A percentile compares a stretch with the other conserved stretches of the same genome.
phyloP scores from a whole-genome alignment of 2,329 filamentous ascomycete species.

The Fonsecaea erecta region DNA sequence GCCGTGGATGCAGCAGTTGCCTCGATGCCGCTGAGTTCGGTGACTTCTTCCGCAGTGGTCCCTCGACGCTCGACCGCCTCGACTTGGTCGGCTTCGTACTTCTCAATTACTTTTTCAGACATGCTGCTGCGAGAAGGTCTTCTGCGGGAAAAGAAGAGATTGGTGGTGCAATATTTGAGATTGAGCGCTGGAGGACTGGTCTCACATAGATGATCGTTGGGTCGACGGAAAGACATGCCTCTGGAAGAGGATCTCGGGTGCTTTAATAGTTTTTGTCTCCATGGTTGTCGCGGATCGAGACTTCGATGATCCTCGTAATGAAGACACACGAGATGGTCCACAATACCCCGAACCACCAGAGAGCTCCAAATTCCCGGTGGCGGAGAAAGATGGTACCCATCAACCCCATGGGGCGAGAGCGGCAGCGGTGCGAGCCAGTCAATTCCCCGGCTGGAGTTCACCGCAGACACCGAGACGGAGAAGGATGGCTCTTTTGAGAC shows the following conservation, averaged over 20 bases:
- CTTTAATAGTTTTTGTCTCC: neutral
- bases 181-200: neutral
- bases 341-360: neutral
- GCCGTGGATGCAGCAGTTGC: slow-evolving; percentile 50
- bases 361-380: neutral
- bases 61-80: slow-evolving; percentile 31
- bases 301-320: neutral
- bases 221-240: neutral
- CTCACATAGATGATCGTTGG: neutral
- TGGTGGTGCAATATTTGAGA: neutral
- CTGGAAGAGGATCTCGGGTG: neutral
- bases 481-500: slow-evolving; percentile 8
- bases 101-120: slow-evolving; percentile 27
- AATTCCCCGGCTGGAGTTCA: neutral
- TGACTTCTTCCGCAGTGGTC: slow-evolving; percentile 7
- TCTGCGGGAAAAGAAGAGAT: neutral
- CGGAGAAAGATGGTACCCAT: neutral
- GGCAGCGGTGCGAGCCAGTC: neutral
- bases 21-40: slow-evolving; percentile 41
- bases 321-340: neutral
- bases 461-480: neutral
- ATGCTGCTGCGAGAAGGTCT: neutral
- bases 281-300: neutral
- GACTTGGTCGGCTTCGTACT: slow-evolving; percentile 38
- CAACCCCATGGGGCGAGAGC: slow-evolving; percentile 1